A percentile compares a stretch with the other conserved stretches of the same genome.
phyloP scores from a whole-genome alignment of 345 rosid genomes.

The Eucalyptus leucophloia region DNA sequence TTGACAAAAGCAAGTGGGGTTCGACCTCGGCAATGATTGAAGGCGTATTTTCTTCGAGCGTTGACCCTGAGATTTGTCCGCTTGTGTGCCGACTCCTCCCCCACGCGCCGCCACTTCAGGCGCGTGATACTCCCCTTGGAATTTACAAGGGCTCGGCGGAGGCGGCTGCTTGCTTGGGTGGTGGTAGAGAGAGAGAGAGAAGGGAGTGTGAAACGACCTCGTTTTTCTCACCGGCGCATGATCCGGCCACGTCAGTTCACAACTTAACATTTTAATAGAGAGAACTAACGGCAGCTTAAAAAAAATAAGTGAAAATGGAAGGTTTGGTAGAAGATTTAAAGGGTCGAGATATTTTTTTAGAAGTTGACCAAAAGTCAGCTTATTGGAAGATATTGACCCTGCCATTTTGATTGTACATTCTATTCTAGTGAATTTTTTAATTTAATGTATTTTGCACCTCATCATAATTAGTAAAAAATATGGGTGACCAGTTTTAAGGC shows the following conservation, averaged over 20 bases:
- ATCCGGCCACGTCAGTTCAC: background rate
- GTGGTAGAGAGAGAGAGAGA: background rate
- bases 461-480: background rate
- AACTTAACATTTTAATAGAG: too few species aligned
- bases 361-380: background rate
- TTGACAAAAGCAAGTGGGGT: background rate
- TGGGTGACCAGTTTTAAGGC: rapidly evolving
- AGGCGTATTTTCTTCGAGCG: background rate
- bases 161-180: background rate
- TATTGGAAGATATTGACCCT: background rate
- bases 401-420: too few species aligned
- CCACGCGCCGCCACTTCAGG: background rate
- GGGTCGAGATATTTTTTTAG: background rate
- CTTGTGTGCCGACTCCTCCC: background rate
- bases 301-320: background rate
- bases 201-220: background rate
- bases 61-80: background rate
- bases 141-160: background rate
- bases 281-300: background rate
- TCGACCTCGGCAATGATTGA: background rate
- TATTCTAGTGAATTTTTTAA: rapidly evolving
- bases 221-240: background rate
- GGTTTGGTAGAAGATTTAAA: background rate
- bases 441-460: background rate
- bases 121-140: background rate